Percentiles rank a stretch among this genome's conserved stretches.
phyloP scores from a whole-genome alignment of 2,329 filamentous ascomycete genomes.

The Triangularia verruculosa region DNA sequence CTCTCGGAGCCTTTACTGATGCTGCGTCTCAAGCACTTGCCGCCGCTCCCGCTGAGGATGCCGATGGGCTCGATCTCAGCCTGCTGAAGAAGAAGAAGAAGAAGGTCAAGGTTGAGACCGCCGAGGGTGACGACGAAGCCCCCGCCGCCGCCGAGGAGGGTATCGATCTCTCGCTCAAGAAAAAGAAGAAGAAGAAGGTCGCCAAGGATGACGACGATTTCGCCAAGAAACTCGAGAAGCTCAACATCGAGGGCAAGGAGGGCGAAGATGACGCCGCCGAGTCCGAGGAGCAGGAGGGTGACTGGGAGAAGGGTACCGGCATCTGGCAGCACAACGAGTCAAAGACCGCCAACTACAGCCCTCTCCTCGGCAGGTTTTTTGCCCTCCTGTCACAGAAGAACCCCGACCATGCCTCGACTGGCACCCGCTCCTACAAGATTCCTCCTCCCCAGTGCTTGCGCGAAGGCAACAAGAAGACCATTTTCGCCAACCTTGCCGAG shows the following conservation, averaged over 20 bases:
- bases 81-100: constrained; percentile 82
- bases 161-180: constrained; percentile 50
- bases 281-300: constrained; percentile 60
- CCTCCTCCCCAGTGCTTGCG: constrained; percentile 96
- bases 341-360: constrained; percentile 75
- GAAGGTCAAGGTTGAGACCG: constrained; percentile 47
- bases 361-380: constrained; percentile 91
- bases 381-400: constrained; percentile 91
- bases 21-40: constrained; percentile 42
- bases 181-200: constrained; percentile 83
- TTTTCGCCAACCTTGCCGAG: constrained; percentile 98
- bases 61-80: constrained; percentile 52
- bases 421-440: constrained; percentile 97
- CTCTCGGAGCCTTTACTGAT: constrained; percentile 56
- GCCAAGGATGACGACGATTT: constrained; percentile 41
- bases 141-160: constrained; percentile 50
- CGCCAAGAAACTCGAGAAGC: constrained; percentile 32
- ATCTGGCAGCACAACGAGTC: constrained; percentile 84
- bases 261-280: constrained; percentile 49
- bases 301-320: constrained; percentile 83
- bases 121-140: constrained; percentile 48
- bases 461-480: constrained; percentile 99
- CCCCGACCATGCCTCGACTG: constrained; percentile 87
- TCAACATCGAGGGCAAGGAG: constrained; percentile 52
- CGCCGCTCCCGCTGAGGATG: constrained; percentile 49